Conservation (phyloP, 1,284 basidiomycete species). For the Wallemia hederae region DNA sequence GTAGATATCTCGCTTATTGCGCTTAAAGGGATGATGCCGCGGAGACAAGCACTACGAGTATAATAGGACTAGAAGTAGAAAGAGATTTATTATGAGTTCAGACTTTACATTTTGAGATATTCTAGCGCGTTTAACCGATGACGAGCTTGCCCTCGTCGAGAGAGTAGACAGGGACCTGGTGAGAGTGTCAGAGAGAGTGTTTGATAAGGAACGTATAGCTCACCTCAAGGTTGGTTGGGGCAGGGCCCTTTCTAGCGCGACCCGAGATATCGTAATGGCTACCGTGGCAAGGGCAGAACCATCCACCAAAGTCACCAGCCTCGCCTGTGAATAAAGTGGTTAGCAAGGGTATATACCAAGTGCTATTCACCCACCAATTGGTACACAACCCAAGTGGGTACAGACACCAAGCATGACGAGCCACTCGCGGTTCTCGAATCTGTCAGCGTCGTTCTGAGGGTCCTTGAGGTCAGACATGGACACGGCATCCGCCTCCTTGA, state of each 20-base stretch:
- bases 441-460: conserved; percentile 62
- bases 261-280: conserved; percentile 29
- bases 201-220: neutral
- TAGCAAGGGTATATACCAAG: conserved; percentile 2
- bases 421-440: conserved; percentile 91
- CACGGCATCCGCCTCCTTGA: conserved; percentile 62
- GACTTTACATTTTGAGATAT: neutral
- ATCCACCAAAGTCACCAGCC: conserved; percentile 91
- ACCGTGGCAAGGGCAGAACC: conserved; percentile 97
- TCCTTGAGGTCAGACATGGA: conserved; percentile 75
- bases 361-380: conserved; percentile 26
- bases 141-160: conserved; percentile 54
- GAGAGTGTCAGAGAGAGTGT: conserved; percentile 42
- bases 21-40: too few relatives aligned
- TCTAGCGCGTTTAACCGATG: conserved; percentile 35
- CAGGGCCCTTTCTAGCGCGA: conserved; percentile 32
- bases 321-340: conserved; percentile 25
- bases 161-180: conserved; percentile 22
- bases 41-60: too few relatives aligned
- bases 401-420: conserved; percentile 90
- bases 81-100: too few relatives aligned
- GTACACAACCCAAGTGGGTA: conserved; percentile 97
- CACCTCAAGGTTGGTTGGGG: conserved; percentile 41
- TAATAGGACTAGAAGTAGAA: too few relatives aligned
- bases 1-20: too few relatives aligned